Evolutionary conservation across 345 rosid species (phyloP).

Genomic region (Reutealis trisperma): DNA sequence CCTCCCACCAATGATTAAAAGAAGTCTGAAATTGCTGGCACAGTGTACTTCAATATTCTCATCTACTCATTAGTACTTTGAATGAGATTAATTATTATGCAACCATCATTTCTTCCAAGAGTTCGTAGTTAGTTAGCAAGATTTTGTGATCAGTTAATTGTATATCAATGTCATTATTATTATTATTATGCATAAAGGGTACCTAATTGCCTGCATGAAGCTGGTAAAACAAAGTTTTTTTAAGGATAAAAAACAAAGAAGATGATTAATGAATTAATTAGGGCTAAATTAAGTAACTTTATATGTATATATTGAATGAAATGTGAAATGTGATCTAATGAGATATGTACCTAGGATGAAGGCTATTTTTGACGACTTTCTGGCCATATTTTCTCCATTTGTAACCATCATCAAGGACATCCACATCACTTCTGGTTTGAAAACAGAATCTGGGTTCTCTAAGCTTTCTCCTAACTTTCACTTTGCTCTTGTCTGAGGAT

Average conservation of each 20-base stretch:
- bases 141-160: slow-evolving; percentile 3
- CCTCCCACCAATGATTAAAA: slow-evolving; percentile 29
- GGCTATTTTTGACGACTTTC: slow-evolving; percentile 96
- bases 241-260: not conserved
- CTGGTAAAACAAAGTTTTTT: not conserved
- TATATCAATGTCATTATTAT: not conserved
- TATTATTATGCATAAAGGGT: not conserved
- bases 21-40: slow-evolving; percentile 22
- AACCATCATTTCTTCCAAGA: not conserved
- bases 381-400: slow-evolving; percentile 99
- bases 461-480: slow-evolving; percentile 83
- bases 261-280: not conserved
- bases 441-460: slow-evolving; percentile 99
- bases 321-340: too few relatives aligned
- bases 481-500: slow-evolving; percentile 63
- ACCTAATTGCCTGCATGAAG: not conserved
- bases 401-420: slow-evolving; percentile 95
- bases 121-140: not conserved
- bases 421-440: slow-evolving; percentile 94
- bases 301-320: not conserved
- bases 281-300: not conserved
- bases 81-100: slow-evolving; percentile 2
- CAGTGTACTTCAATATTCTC: slow-evolving; percentile 27
- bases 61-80: slow-evolving; percentile 2
- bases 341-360: slow-evolving; percentile 77